Evolutionary conservation across 139 green algal species (phyloP).

Genomic region (Picochlorum sp.): DNA sequence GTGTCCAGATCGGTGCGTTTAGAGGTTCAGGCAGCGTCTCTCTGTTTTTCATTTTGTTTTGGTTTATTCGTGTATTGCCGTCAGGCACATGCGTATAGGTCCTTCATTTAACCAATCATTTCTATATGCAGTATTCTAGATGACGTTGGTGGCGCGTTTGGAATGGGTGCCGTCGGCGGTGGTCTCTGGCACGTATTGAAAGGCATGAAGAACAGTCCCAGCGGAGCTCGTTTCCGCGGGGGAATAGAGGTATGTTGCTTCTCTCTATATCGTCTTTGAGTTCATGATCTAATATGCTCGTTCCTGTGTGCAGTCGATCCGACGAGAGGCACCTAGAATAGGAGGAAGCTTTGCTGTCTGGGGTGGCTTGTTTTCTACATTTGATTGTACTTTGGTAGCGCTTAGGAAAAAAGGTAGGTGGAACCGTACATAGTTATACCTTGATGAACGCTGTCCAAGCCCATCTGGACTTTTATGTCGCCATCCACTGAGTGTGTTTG

Average conservation of each 20-base stretch:
- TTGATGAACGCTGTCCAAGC: neutral
- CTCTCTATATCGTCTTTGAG: neutral
- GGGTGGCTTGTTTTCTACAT: constrained; percentile 93
- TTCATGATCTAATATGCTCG: neutral
- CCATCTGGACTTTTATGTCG: neutral
- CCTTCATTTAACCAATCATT: neutral
- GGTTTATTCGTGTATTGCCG: too few relatives aligned
- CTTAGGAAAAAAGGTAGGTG: constrained; percentile 64
- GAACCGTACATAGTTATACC: constrained; percentile 16
- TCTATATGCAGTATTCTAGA: constrained; percentile 79
- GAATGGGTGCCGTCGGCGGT: constrained; percentile 96
- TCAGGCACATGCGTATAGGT: too few relatives aligned
- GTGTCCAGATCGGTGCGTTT: constrained; percentile 29
- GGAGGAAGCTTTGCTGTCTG: constrained; percentile 98
- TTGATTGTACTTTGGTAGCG: constrained; percentile 94
- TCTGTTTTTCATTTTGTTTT: too few relatives aligned
- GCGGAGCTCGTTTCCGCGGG: constrained; percentile 62
- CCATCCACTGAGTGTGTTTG: neutral
- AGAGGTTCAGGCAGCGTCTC: too few relatives aligned
- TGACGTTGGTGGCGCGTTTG: constrained; percentile 95
- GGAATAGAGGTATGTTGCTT: constrained; percentile 72
- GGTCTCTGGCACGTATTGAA: constrained; percentile 88
- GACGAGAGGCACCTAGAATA: constrained; percentile 81
- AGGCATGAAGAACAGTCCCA: constrained; percentile 84
- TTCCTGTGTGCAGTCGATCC: constrained; percentile 49